phyloP scores from a whole-genome alignment of 1,284 basidiomycete genomes.

The Stereum hirsutum region DNA sequence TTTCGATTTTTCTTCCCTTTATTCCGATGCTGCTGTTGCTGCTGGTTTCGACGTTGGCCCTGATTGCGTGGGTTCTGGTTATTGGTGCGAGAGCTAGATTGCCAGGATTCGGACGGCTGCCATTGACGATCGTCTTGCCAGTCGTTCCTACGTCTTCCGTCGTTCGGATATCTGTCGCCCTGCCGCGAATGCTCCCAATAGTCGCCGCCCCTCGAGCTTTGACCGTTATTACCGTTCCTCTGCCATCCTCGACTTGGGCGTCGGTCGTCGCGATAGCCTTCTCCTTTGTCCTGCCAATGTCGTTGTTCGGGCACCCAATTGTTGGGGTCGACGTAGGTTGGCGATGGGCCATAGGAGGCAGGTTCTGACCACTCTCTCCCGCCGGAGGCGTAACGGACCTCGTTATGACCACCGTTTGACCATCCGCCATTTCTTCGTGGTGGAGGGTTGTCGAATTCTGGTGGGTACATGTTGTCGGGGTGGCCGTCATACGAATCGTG shows the following conservation, averaged over 20 bases:
- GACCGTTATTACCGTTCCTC: constrained; percentile 10
- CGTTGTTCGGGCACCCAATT: constrained; percentile 24
- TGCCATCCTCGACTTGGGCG: constrained; percentile 12
- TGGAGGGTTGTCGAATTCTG: constrained; percentile 20
- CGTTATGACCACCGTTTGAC: constrained; percentile 13
- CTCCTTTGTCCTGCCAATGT: constrained; percentile 32
- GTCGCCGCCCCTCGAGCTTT: constrained; percentile 11
- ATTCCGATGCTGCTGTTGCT: constrained; percentile 35
- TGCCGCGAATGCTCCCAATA: constrained; percentile 13
- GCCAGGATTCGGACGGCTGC: constrained; percentile 27
- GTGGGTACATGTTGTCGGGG: constrained; percentile 38
- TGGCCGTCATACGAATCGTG: constrained; percentile 46
- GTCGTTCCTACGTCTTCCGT: constrained; percentile 9
- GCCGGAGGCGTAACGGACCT: constrained; percentile 16
- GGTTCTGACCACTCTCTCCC: constrained; percentile 38
- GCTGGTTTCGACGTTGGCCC: constrained; percentile 39
- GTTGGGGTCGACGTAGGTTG: constrained; percentile 30
- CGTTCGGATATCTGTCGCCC: constrained; percentile 7
- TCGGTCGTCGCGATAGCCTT: constrained; percentile 8
- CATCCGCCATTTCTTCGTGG: constrained; percentile 8
- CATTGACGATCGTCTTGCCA: constrained; percentile 18
- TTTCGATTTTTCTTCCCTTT: constrained; percentile 17
- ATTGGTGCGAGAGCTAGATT: constrained; percentile 18
- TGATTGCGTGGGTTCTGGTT: constrained; percentile 21
- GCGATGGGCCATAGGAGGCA: constrained; percentile 31